Percentiles rank a stretch among this genome's conserved stretches.
phyloP scores from a whole-genome alignment of 352 stramenopile species.

The Phytopythium ostracodes region DNA sequence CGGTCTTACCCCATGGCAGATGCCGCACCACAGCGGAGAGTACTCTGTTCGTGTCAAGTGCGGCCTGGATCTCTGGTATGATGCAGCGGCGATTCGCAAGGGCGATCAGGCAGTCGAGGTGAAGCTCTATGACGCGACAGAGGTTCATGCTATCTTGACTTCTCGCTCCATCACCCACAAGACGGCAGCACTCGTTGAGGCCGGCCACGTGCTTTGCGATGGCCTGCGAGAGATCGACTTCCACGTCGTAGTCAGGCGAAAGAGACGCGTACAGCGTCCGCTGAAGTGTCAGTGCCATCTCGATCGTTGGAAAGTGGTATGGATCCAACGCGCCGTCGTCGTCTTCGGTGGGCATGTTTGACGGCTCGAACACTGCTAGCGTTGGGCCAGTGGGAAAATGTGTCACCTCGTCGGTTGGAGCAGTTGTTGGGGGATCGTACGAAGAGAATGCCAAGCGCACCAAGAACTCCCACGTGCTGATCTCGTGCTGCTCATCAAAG shows the following conservation, averaged over 20 bases:
- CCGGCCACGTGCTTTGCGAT: constrained; percentile 26
- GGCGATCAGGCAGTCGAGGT: constrained; percentile 33
- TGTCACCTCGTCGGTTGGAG: background rate
- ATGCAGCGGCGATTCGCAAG: constrained; percentile 27
- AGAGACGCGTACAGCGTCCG: constrained; percentile 25
- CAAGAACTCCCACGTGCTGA: constrained; percentile 32
- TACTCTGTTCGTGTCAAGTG: constrained; percentile 13
- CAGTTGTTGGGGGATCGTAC: background rate
- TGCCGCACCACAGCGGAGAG: background rate
- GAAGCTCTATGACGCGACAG: constrained; percentile 23
- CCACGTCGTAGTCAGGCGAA: constrained; percentile 6
- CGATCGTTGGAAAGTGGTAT: constrained; percentile 17
- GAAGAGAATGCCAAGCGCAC: constrained; percentile 21
- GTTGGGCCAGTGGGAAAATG: background rate
- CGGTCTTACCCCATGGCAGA: background rate
- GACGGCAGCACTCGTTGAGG: constrained; percentile 19
- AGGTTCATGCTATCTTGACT: background rate
- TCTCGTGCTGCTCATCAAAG: constrained; percentile 26
- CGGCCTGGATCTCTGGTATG: constrained; percentile 22
- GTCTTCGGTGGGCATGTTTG: background rate
- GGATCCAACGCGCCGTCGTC: background rate
- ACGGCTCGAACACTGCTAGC: background rate
- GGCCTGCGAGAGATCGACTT: constrained; percentile 9
- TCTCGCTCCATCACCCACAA: background rate
- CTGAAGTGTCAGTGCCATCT: constrained; percentile 25